A percentile compares a stretch with the other conserved stretches of the same genome.
phyloP scores from a whole-genome alignment of 257 asterid genomes.

The Euphrasia confusa region DNA sequence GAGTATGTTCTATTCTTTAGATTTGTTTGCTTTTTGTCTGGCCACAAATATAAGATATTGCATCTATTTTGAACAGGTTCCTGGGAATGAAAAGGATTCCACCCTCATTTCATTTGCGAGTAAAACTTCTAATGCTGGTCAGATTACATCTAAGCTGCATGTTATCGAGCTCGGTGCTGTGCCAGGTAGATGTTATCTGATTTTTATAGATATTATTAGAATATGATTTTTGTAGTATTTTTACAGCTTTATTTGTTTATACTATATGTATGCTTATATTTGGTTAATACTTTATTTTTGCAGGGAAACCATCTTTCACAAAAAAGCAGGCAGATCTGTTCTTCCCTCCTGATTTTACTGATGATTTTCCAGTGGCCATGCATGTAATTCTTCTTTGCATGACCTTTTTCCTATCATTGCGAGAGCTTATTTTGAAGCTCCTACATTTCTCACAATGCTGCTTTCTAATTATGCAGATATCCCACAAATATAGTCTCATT shows the following conservation, averaged over 20 bases:
- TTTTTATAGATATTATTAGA: no score
- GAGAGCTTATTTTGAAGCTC: constrained; percentile 21
- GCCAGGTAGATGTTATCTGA: constrained; percentile 42
- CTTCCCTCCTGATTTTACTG: constrained; percentile 96
- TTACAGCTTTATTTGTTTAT: no score
- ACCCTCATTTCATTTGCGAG: constrained; percentile 91
- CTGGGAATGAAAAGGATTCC: constrained; percentile 91
- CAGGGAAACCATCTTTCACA: constrained; percentile 90
- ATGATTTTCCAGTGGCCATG: constrained; percentile 98
- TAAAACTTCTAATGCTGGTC: constrained; percentile 81
- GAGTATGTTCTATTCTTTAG: constrained; percentile 39
- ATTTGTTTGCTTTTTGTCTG: constrained; percentile 18
- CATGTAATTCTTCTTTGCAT: constrained; percentile 52
- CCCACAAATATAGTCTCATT: constrained; percentile 83
- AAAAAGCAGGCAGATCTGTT: constrained; percentile 99
- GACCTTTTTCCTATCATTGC: background rate
- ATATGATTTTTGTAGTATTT: no score
- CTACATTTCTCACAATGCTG: background rate
- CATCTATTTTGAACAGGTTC: constrained; percentile 46
- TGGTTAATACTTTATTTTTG: constrained; percentile 11
- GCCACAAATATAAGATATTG: constrained; percentile 17
- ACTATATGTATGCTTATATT: constrained; percentile 5
- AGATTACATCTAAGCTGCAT: constrained; percentile 72
- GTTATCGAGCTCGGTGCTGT: constrained; percentile 73
- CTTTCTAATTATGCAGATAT: constrained; percentile 51